Evolutionary conservation across 2,329 filamentous ascomycete genomes (phyloP), one percentile per base, ranked within the genome.

Genomic region (Apiospora arundinis): DNA sequence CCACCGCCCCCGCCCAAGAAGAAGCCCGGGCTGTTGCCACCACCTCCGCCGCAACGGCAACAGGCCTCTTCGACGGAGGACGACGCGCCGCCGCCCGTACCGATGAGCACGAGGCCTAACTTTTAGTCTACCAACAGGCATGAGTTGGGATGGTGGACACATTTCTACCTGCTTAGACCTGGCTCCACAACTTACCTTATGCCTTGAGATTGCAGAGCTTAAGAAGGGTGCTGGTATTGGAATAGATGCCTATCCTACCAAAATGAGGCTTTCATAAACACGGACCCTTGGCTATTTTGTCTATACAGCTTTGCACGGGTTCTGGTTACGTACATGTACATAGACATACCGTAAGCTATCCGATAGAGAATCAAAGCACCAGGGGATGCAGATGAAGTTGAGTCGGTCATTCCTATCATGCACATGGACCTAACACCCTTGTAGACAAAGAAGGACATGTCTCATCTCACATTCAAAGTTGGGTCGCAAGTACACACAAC

Each of bases 61-160:
- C 40, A 18, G 40, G 28, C 65, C 32, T 72, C 48, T 56, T 65
- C 73, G 11, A 72, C 72, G 9, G 75, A 75, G 8, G 77, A 79
- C 49, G 80, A 77, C 60, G 77, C 74, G 21, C 86, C 87, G 12
- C 88, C 88, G 6, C 88, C 88, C 0, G 81, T 90, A 56, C 88
- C 88, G 18, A 77, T 86, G 79, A 80, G 83, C 68, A 88, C 87
- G 2, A 83, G 84, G 70, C 87, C 87, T 4, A 82, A 80, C 16
- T 87, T 85, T 71, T 86, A 75, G 32, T 5, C 42, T n/a, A 66
- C 2, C 16, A 11, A 32, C 21, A 7, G 21, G 21, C 21, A 23
- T 48, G 21, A n/a, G 25, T 16, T 4, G 23, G 9, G 25, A 14
- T n/a, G 23, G 12, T 8, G 46, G 46, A 9, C 46, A n/a, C 21